Evolutionary conservation across 371 early-diverging fungal genomes (phyloP).

Genomic region (Amoeboaphelidium protococcarum): DNA sequence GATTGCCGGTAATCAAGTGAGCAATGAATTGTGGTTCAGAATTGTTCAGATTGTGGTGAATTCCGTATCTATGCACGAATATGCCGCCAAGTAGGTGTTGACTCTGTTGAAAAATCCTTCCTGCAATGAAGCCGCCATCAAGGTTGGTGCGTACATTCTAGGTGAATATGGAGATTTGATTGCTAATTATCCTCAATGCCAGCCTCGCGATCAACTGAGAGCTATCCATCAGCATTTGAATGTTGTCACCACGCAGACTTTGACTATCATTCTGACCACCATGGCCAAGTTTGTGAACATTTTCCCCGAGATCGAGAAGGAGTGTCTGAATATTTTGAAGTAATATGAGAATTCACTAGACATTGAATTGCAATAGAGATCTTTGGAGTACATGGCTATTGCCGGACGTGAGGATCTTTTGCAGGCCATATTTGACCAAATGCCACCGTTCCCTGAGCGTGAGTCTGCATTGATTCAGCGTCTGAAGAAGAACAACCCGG

Average conservation of each 20-base stretch:
- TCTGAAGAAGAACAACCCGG: constrained; percentile 48
- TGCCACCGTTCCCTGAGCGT: constrained; percentile 85
- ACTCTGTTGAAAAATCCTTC: constrained; percentile 45
- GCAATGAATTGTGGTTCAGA: constrained; percentile 88
- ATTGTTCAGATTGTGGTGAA: constrained; percentile 80
- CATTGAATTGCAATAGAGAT: constrained; percentile 82
- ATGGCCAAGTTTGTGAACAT: constrained; percentile 78
- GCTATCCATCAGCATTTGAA: constrained; percentile 69
- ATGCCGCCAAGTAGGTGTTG: constrained; percentile 62
- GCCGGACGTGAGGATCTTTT: constrained; percentile 60
- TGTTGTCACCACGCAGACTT: constrained; percentile 41
- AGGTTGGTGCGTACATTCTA: constrained; percentile 78
- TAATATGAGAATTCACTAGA: constrained; percentile 63
- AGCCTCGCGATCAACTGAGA: constrained; percentile 72
- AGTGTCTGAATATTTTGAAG: constrained; percentile 51
- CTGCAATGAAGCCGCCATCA: constrained; percentile 76
- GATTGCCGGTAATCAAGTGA: constrained; percentile 80
- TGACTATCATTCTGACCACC: constrained; percentile 61
- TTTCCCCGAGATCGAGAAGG: constrained; percentile 83
- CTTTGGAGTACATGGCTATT: constrained; percentile 75
- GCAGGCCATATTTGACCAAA: constrained; percentile 57
- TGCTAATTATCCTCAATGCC: constrained; percentile 46
- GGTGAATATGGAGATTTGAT: constrained; percentile 91
- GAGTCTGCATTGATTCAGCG: constrained; percentile 59
- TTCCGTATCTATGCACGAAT: constrained; percentile 73